phyloP scores from a whole-genome alignment of 495 filamentous ascomycete species.

The Talaromyces wortmannii region DNA sequence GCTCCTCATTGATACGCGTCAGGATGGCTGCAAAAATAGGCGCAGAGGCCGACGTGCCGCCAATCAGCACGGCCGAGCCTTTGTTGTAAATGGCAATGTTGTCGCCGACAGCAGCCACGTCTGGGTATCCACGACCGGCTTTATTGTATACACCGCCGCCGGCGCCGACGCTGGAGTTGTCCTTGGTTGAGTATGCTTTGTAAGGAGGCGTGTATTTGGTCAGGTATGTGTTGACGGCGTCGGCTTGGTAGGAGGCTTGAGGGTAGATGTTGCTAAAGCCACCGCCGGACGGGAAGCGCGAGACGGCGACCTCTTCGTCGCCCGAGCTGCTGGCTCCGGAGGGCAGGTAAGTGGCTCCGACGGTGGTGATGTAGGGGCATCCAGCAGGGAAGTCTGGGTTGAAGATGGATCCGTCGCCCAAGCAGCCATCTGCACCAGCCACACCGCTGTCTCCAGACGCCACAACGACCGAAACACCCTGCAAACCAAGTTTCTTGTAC shows the following conservation, averaged over 20 bases:
- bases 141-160: slow-evolving; percentile 51
- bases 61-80: slow-evolving; percentile 31
- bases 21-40: slow-evolving; percentile 51
- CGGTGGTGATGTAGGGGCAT: slow-evolving; percentile 46
- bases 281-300: slow-evolving; percentile 51
- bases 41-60: slow-evolving; percentile 51
- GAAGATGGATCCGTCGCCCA: slow-evolving; percentile 36
- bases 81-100: slow-evolving; percentile 41
- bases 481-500: slow-evolving; percentile 60
- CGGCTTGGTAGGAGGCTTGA: slow-evolving; percentile 49
- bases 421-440: slow-evolving; percentile 34
- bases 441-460: slow-evolving; percentile 58
- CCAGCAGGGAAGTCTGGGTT: slow-evolving; percentile 40
- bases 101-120: slow-evolving; percentile 55
- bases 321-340: slow-evolving; percentile 22
- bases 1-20: slow-evolving; percentile 57
- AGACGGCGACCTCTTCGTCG: slow-evolving; percentile 33
- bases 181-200: slow-evolving; percentile 26
- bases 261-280: slow-evolving; percentile 66
- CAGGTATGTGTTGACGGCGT: slow-evolving; percentile 45
- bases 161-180: slow-evolving; percentile 31
- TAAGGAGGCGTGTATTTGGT: slow-evolving; percentile 38
- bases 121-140: slow-evolving; percentile 56
- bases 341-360: slow-evolving; percentile 41
- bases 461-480: slow-evolving; percentile 54